Evolutionary conservation across 805 yeast species (phyloP).

Genomic region (Pichia ethanolica): DNA sequence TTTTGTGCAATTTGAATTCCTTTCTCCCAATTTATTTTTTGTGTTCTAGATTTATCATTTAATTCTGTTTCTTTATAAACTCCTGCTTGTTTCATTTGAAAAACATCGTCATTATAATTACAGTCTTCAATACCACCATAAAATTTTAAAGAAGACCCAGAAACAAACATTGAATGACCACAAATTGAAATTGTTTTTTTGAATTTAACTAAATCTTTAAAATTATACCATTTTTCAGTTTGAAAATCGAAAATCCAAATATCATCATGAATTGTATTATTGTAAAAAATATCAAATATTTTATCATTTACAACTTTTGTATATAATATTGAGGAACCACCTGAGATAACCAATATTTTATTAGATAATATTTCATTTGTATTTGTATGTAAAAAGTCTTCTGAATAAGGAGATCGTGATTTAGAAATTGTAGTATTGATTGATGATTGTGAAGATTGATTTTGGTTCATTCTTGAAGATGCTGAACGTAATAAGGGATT

Average conservation of each 20-base stretch:
- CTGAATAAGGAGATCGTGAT: slow-evolving; percentile 3
- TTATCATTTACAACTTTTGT: slow-evolving; percentile 18
- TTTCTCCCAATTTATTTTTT: background rate
- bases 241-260: slow-evolving; percentile 44
- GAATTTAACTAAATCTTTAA: slow-evolving; percentile 13
- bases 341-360: slow-evolving; percentile 24
- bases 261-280: slow-evolving; percentile 34
- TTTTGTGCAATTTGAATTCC: background rate
- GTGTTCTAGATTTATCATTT: background rate
- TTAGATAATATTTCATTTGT: slow-evolving; percentile 8
- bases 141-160: slow-evolving; percentile 17
- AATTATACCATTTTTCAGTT: slow-evolving; percentile 33
- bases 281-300: slow-evolving; percentile 13
- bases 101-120: slow-evolving; percentile 6
- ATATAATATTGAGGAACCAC: slow-evolving; percentile 26
- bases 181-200: slow-evolving; percentile 14
- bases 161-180: slow-evolving; percentile 19
- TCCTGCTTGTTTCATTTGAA: background rate
- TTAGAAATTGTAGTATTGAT: background rate
- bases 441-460: background rate
- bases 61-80: background rate
- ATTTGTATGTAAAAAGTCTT: slow-evolving; percentile 1
- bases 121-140: slow-evolving; percentile 21
- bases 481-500: background rate
- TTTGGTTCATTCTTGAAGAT: background rate